Base-by-base conservation (phyloP, 371 early-diverging fungal genomes). In the Actinomortierella wolfii region DNA sequence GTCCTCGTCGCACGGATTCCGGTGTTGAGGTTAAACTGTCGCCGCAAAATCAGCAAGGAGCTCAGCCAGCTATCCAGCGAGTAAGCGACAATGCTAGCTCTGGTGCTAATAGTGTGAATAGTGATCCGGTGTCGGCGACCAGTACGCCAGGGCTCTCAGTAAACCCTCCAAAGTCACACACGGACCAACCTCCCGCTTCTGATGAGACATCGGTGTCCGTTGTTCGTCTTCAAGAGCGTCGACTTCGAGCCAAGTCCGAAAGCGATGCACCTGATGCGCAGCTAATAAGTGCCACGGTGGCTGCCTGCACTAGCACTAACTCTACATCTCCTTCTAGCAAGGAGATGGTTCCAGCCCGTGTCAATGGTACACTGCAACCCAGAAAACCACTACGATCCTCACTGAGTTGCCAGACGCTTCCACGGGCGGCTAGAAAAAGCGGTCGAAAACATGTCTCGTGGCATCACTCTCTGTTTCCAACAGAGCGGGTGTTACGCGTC, bases 401-500 rank as follows among this genome's bases (percentile, higher is more conserved):
- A n/a, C 64, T 70, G 45, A 70, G 71, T 55, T 64, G 61, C 55
- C 56, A 70, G 25, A 70, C 71, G 1, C 57, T 70, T 18, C 71
- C 71, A 3, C 57, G 71, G 0, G 57, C 56, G 0, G 60, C 51
- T 2, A 58, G 65, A 9, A 70, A 70, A 45, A 64, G 69, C 24
- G 25, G 64, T 41, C 59, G 54, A 18, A 70, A 70, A n/a, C 71
- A 70, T 42, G 71, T 70, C 21, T 64, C 64, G 1, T 70, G 71
- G 71, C 71, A 70, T 44, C 61, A 70, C 40, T 70, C 71, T 9
- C 56, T 70, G 18, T 70, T 70, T 47, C 71, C 71, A n/a, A 64
- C 65, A 1, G 71, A 70, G 40, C 71, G 49, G 20, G 60, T 61
- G 1, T 24, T 70, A 39, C 56, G 57, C 13, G 61, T 70, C 39